Conservation (phyloP, 345 rosid species). For the Xanthoceras sorbifolium region DNA sequence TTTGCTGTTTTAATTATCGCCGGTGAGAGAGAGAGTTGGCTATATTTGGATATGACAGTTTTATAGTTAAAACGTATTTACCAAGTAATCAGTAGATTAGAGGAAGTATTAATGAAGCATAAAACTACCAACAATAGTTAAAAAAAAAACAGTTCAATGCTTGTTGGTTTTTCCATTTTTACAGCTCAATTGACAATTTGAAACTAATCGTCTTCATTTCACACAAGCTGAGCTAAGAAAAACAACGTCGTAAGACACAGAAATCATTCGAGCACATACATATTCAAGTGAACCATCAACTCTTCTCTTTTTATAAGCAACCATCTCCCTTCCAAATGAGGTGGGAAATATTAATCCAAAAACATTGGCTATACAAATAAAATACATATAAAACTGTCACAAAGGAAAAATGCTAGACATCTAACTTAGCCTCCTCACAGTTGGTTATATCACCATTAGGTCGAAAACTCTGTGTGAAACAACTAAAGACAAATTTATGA, state of each 20-base stretch:
- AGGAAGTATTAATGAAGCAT: background rate
- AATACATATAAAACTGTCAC: background rate
- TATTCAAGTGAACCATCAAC: background rate
- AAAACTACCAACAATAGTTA: too few relatives aligned
- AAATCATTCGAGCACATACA: background rate
- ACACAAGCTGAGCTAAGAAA: too few relatives aligned
- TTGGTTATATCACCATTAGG: background rate
- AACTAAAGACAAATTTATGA: conserved; percentile 1
- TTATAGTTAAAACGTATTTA: too few relatives aligned
- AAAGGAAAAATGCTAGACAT: background rate
- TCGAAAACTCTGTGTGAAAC: background rate
- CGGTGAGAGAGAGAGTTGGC: background rate
- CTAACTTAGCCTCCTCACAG: background rate
- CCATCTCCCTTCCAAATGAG: background rate
- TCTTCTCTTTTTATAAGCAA: background rate
- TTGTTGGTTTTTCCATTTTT: background rate
- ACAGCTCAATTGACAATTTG: too few relatives aligned
- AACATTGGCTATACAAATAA: conserved; percentile 8
- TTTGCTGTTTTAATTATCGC: background rate
- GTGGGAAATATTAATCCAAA: too few relatives aligned
- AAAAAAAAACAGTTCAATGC: too few relatives aligned
- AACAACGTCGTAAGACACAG: too few relatives aligned
- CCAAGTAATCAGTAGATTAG: too few relatives aligned
- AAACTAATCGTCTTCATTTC: too few relatives aligned
- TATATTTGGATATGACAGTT: too few relatives aligned